Percentiles rank a stretch among this genome's conserved stretches.
Evolutionary conservation across 495 filamentous ascomycete species (phyloP).

Genomic region (Penicillium canariense): DNA sequence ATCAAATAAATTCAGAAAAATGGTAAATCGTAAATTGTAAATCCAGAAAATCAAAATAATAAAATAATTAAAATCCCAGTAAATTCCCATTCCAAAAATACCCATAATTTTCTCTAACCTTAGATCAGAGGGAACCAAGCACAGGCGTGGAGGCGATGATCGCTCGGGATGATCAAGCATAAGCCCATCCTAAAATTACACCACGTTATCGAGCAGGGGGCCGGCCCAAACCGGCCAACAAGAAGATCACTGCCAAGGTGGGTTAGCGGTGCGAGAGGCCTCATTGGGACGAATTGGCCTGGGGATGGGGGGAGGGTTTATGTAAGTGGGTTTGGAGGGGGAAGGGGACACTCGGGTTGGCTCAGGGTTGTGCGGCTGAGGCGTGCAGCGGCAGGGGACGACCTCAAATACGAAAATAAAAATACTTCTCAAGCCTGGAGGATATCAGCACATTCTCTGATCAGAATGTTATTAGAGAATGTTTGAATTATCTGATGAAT

Average conservation of each 20-base stretch:
- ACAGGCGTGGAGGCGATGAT: slow-evolving; percentile 31
- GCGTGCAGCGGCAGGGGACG: slow-evolving; percentile 15
- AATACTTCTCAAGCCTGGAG: too few species aligned
- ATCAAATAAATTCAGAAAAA: slow-evolving; percentile 6
- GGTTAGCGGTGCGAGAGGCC: slow-evolving; percentile 3
- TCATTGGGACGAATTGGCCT: background rate
- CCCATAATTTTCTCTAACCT: slow-evolving; percentile 18
- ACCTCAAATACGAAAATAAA: too few species aligned
- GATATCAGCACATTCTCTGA: too few species aligned
- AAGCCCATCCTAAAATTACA: slow-evolving; percentile 22
- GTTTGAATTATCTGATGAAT: too few species aligned
- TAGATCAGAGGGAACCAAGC: slow-evolving; percentile 25
- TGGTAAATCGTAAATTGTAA: slow-evolving; percentile 4
- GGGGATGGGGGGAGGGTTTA: too few species aligned
- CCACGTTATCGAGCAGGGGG: background rate
- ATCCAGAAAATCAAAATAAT: slow-evolving; percentile 5
- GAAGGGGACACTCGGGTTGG: background rate
- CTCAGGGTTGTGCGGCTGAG: slow-evolving; percentile 33
- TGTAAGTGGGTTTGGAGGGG: too few species aligned
- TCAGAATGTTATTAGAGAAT: too few species aligned
- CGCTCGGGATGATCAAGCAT: slow-evolving; percentile 34
- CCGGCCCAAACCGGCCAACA: background rate
- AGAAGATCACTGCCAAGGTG: background rate
- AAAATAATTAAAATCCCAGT: slow-evolving; percentile 4
- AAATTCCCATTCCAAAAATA: slow-evolving; percentile 18